phyloP scores from a whole-genome alignment of 2,329 filamentous ascomycete species.

The Xylariomycetidae sp. region DNA sequence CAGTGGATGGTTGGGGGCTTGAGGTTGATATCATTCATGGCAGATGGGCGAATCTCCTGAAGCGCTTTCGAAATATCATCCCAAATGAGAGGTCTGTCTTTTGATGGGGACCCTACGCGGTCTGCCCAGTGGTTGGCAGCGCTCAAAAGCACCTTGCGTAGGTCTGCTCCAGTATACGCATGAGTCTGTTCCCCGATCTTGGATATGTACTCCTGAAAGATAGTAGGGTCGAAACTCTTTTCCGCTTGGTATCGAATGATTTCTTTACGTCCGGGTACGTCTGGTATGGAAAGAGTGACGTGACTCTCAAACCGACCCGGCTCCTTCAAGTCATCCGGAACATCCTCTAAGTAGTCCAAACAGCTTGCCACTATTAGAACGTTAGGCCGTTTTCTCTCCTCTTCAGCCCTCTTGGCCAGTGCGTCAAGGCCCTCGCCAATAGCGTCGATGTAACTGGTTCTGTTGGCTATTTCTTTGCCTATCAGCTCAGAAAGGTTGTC shows the following conservation, averaged over 20 bases:
- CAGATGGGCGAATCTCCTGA: slow-evolving; percentile 66
- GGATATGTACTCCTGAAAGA: slow-evolving; percentile 46
- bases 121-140: slow-evolving; percentile 30
- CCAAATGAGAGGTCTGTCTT: slow-evolving; percentile 18
- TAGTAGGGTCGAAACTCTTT: slow-evolving; percentile 39
- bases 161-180: slow-evolving; percentile 76
- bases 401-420: slow-evolving; percentile 36
- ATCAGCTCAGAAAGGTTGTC: slow-evolving; percentile 71
- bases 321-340: slow-evolving; percentile 64
- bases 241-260: slow-evolving; percentile 64
- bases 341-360: slow-evolving; percentile 60
- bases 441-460: slow-evolving; percentile 42
- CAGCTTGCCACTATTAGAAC: slow-evolving; percentile 73
- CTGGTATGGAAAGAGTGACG: slow-evolving; percentile 72
- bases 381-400: slow-evolving; percentile 36
- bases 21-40: slow-evolving; percentile 84
- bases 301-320: slow-evolving; percentile 59
- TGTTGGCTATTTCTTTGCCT: slow-evolving; percentile 49
- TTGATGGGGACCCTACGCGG: slow-evolving; percentile 12
- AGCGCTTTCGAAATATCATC: slow-evolving; percentile 62
- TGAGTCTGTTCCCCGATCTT: slow-evolving; percentile 71
- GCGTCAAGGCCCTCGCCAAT: slow-evolving; percentile 51
- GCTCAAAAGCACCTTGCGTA: slow-evolving; percentile 57
- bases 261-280: slow-evolving; percentile 61
- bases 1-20: slow-evolving; percentile 82